Percentiles rank a stretch among this genome's conserved stretches.
Conservation (phyloP, 2,329 filamentous ascomycete species). For the Pseudogymnoascus sp. region DNA sequence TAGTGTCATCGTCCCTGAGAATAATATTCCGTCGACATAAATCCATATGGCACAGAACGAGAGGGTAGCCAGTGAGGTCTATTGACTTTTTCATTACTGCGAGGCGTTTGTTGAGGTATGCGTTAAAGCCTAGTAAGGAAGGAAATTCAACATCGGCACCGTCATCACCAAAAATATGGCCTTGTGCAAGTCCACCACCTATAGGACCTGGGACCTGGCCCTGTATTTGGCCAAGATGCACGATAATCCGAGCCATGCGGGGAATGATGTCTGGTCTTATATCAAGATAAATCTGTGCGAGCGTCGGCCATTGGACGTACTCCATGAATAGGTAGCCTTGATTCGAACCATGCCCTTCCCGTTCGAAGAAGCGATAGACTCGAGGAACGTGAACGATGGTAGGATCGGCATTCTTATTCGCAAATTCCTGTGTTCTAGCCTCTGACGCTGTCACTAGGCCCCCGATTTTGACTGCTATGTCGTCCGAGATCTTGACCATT, state of each 20-base stretch:
- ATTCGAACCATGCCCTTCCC: background rate
- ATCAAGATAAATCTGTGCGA: constrained; percentile 15
- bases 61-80: constrained; percentile 20
- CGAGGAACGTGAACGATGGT: constrained; percentile 19
- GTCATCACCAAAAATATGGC: constrained; percentile 20
- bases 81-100: constrained; percentile 7
- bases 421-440: constrained; percentile 19
- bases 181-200: constrained; percentile 14
- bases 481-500: constrained; percentile 11
- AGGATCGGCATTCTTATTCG: constrained; percentile 16
- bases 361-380: constrained; percentile 19
- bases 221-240: constrained; percentile 14
- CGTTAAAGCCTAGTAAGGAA: background rate
- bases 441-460: constrained; percentile 16
- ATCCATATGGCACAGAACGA: constrained; percentile 25
- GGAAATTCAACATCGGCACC: background rate
- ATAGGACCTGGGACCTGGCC: constrained; percentile 18
- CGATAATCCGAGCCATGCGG: constrained; percentile 16
- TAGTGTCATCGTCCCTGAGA: constrained; percentile 18
- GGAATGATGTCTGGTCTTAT: constrained; percentile 12
- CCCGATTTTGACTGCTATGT: constrained; percentile 19
- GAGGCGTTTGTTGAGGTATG: background rate
- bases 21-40: constrained; percentile 24
- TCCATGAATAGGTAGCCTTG: constrained; percentile 24
- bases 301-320: constrained; percentile 18